Evolutionary conservation across 768 basidiomycete species (phyloP), one percentile per base, ranked within the genome.

Genomic region (Roridomyces roridus): DNA sequence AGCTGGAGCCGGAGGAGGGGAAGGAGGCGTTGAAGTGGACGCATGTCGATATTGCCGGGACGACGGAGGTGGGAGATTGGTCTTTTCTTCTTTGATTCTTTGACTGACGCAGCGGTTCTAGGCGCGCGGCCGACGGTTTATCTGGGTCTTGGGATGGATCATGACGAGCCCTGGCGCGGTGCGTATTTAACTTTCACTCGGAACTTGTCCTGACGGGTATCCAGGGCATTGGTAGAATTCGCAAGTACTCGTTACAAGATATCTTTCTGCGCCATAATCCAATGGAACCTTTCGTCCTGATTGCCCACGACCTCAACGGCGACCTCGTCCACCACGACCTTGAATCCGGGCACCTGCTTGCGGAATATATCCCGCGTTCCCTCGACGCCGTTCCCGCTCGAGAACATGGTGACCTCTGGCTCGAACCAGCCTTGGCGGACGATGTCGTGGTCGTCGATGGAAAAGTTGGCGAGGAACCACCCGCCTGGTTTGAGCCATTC

Each of bases 21-120:
- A 65, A 79, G 53, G 79, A 78, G 25, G 77, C 84, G 12, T 72
- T 92, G 62, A 84, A 85, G 58, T 96, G 93, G 92, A 94, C 93
- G 1, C 94, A 95, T 70, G 72, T 94, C 39, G 94, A 96, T 65
- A 94, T 94, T 54, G 92, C 85, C 11, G 87, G 89, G 14, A 73
- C 82, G 17, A 91, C 91, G 89, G 89, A 92, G 73, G 84, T 85
- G 36, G 48, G 78, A 15, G 3, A 36, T 20, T 12, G 15, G 40
- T 41, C 8, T n/a, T 36, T n/a, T 31, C n/a, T 45, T 11, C 3
- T 25, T 23, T 7, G 6, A 12, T n/a, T n/a, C n/a, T n/a, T n/a
- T n/a, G n/a, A n/a, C n/a, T n/a, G n/a, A 14, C 41, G 11, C 8
- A 5, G 14, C 5, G 41, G 25, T 45, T 17, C 44, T 29, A 17